Percentiles rank a stretch among this genome's conserved stretches.
Conservation (phyloP, 345 rosid genomes). For the Hibiscus syriacus region DNA sequence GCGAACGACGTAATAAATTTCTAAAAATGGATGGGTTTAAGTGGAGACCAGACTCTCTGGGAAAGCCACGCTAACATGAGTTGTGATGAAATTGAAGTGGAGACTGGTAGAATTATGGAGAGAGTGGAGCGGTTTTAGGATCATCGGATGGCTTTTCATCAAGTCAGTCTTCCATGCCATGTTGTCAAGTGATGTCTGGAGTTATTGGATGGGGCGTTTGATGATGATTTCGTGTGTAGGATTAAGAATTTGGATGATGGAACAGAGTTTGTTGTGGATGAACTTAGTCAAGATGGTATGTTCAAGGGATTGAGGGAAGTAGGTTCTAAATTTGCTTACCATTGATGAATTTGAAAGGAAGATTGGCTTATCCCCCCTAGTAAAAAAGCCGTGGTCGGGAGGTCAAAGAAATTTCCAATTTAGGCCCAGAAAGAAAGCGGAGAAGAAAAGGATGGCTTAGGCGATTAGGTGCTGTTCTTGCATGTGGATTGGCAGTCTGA, state of each 20-base stretch:
- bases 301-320: not conserved
- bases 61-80: not conserved
- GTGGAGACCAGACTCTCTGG: not conserved
- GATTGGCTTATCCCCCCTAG: not conserved
- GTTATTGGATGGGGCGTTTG: not conserved
- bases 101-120: not conserved
- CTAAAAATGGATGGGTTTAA: not conserved
- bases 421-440: not conserved
- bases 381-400: not conserved
- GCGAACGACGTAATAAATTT: not conserved
- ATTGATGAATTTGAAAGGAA: not conserved
- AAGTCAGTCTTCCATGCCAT: not conserved
- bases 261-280: not conserved
- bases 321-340: not conserved
- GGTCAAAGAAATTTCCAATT: not conserved
- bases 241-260: not conserved
- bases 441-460: not conserved
- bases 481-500: not conserved
- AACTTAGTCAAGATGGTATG: not conserved
- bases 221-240: not conserved
- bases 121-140: conserved; percentile 1
- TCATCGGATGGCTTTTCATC: not conserved
- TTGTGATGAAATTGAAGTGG: not conserved
- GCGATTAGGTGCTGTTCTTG: not conserved
- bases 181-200: not conserved